phyloP scores from a whole-genome alignment of 2,329 filamentous ascomycete genomes.

The Parafenestella ontariensis region DNA sequence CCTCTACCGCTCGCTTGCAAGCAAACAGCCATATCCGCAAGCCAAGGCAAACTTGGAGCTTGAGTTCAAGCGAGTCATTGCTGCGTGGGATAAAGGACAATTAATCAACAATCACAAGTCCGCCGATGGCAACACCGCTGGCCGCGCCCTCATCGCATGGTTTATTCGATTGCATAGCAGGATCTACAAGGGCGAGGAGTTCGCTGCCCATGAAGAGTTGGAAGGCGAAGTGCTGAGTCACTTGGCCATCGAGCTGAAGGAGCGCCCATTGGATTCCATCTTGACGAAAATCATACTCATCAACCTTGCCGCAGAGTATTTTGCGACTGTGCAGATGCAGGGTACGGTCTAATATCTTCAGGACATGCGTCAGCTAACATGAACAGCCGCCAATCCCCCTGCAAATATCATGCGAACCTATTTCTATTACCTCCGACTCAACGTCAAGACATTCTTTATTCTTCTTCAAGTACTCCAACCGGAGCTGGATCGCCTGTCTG shows the following conservation, averaged over 20 bases:
- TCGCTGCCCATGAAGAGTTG: slow-evolving; percentile 77
- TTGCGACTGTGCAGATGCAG: slow-evolving; percentile 68
- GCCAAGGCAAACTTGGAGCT: slow-evolving; percentile 78
- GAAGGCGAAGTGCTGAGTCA: slow-evolving; percentile 86
- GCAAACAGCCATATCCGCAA: slow-evolving; percentile 75
- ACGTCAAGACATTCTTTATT: slow-evolving; percentile 76
- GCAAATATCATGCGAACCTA: slow-evolving; percentile 51
- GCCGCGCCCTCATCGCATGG: slow-evolving; percentile 75
- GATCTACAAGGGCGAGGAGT: slow-evolving; percentile 79
- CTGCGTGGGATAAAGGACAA: slow-evolving; percentile 64
- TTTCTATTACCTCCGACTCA: slow-evolving; percentile 75
- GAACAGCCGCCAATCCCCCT: slow-evolving; percentile 32
- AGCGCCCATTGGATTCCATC: slow-evolving; percentile 67
- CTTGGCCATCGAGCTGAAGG: slow-evolving; percentile 74
- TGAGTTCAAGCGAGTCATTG: slow-evolving; percentile 74
- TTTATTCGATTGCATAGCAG: slow-evolving; percentile 86
- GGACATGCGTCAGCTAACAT: slow-evolving; percentile 13
- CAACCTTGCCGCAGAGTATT: slow-evolving; percentile 83
- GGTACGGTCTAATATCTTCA: slow-evolving; percentile 52
- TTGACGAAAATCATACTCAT: slow-evolving; percentile 82
- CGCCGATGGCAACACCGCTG: slow-evolving; percentile 58
- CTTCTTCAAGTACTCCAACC: slow-evolving; percentile 73
- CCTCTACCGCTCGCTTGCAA: slow-evolving; percentile 81
- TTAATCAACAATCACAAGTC: slow-evolving; percentile 53
- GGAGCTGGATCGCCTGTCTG: slow-evolving; percentile 69